phyloP scores from a whole-genome alignment of 2,329 filamentous ascomycete species.

The Ophiocordyceps polyrhachis-furcata region DNA sequence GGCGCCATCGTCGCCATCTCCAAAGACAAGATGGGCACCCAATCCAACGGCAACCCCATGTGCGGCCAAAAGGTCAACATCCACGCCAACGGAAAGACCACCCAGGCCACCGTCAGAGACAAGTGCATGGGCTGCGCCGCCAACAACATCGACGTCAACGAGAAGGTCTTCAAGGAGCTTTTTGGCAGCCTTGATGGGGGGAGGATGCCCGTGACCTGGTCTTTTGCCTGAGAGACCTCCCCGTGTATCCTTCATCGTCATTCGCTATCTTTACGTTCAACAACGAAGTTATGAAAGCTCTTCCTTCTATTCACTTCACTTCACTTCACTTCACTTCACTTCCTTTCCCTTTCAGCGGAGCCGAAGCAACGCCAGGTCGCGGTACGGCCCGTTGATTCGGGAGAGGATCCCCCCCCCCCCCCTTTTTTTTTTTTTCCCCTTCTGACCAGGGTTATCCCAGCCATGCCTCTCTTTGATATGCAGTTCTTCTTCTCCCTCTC shows the following conservation, averaged over 20 bases:
- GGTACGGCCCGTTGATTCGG: neutral
- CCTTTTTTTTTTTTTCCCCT: too few relatives aligned
- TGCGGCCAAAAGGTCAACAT: conserved; percentile 54
- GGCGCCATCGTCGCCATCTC: conserved; percentile 54
- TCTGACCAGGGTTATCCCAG: too few relatives aligned
- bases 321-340: neutral
- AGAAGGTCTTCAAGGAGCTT: conserved; percentile 35
- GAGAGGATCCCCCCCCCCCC: neutral
- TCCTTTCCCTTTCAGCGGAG: neutral
- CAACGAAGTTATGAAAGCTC: neutral
- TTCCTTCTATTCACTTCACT: neutral
- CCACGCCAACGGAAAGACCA: conserved; percentile 35
- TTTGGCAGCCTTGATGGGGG: conserved; percentile 26
- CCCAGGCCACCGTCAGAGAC: conserved; percentile 45
- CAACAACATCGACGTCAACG: conserved; percentile 40
- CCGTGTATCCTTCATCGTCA: neutral
- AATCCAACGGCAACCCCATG: conserved; percentile 48
- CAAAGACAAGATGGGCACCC: conserved; percentile 38
- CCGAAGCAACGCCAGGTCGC: neutral
- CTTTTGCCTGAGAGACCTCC: conserved; percentile 17
- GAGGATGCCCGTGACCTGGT: conserved; percentile 24
- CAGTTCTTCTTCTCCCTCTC: too few relatives aligned
- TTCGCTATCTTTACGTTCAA: neutral
- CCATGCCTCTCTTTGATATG: too few relatives aligned
- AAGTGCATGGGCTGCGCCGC: conserved; percentile 53